Conservation (phyloP, 1,139 yeast genomes). For the Ogataea hybrid region DNA sequence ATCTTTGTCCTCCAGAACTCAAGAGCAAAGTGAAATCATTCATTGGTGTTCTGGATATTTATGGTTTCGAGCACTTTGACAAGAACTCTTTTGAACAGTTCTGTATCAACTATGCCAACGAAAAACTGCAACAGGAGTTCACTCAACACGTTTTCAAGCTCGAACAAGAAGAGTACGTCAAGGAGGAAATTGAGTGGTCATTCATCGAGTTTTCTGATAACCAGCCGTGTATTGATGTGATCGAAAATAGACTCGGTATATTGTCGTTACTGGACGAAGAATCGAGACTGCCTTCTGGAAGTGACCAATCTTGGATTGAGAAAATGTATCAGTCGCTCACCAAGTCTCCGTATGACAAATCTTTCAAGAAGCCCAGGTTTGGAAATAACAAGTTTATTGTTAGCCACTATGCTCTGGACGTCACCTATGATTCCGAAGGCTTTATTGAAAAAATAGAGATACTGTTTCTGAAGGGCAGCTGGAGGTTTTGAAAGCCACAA, state of each 20-base stretch:
- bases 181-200: conserved; percentile 95
- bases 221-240: conserved; percentile 93
- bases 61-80: conserved; percentile 96
- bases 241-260: conserved; percentile 88
- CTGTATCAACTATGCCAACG: conserved; percentile 97
- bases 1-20: conserved; percentile 75
- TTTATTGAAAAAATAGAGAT: conserved; percentile 97
- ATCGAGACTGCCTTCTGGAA: conserved; percentile 90
- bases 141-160: conserved; percentile 96
- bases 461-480: conserved; percentile 95
- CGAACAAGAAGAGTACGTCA: conserved; percentile 92
- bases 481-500: conserved; percentile 72
- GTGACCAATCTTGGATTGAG: conserved; percentile 89
- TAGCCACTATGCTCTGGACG: conserved; percentile 93
- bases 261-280: conserved; percentile 91
- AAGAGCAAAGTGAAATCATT: conserved; percentile 60
- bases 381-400: conserved; percentile 91
- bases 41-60: conserved; percentile 96
- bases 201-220: conserved; percentile 95
- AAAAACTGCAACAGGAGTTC: conserved; percentile 95
- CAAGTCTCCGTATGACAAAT: conserved; percentile 72
- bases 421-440: conserved; percentile 88
- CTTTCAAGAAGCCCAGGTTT: conserved; percentile 91
- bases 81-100: conserved; percentile 95
- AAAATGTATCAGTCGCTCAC: conserved; percentile 86